Percentiles rank a stretch among this genome's conserved stretches.
Conservation (phyloP, 495 filamentous ascomycete species). For the Apiosordaria backusii region DNA sequence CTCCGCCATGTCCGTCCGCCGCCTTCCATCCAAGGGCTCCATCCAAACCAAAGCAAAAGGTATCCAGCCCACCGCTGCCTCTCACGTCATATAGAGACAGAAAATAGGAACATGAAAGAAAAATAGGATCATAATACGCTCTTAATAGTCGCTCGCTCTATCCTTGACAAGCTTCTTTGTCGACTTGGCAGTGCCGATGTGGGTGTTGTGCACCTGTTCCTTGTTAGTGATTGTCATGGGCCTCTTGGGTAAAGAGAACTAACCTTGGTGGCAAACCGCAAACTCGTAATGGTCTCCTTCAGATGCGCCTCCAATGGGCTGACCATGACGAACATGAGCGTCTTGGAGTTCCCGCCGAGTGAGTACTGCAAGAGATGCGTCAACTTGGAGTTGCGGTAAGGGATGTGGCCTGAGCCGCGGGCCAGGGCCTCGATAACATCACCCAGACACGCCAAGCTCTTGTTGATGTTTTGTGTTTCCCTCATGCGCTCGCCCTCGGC, state of each 20-base stretch:
- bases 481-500: slow-evolving; percentile 81
- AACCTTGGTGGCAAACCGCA: slow-evolving; percentile 94
- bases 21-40: not conserved
- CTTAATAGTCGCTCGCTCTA: not conserved
- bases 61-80: slow-evolving; percentile 1
- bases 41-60: slow-evolving; percentile 10
- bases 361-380: slow-evolving; percentile 96
- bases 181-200: slow-evolving; percentile 81
- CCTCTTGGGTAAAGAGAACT: slow-evolving; percentile 18
- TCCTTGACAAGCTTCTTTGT: slow-evolving; percentile 54
- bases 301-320: slow-evolving; percentile 88
- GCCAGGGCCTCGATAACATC: slow-evolving; percentile 93
- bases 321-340: slow-evolving; percentile 99
- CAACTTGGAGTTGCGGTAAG: slow-evolving; percentile 94
- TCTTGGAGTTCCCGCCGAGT: slow-evolving; percentile 91
- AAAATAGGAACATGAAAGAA: not conserved
- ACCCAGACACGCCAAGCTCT: slow-evolving; percentile 82
- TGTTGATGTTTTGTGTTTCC: slow-evolving; percentile 98
- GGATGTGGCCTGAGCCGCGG: slow-evolving; percentile 81
- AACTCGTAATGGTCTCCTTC: slow-evolving; percentile 86
- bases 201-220: slow-evolving; percentile 70
- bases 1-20: not conserved
- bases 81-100: slow-evolving; percentile 15
- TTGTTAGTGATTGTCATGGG: not conserved
- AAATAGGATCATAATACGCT: not conserved